These are phyloP conservation scores for Penicillium daleae DNA, from an alignment of 495 filamentous ascomycete species.

Conservation along the genomic window DNA sequence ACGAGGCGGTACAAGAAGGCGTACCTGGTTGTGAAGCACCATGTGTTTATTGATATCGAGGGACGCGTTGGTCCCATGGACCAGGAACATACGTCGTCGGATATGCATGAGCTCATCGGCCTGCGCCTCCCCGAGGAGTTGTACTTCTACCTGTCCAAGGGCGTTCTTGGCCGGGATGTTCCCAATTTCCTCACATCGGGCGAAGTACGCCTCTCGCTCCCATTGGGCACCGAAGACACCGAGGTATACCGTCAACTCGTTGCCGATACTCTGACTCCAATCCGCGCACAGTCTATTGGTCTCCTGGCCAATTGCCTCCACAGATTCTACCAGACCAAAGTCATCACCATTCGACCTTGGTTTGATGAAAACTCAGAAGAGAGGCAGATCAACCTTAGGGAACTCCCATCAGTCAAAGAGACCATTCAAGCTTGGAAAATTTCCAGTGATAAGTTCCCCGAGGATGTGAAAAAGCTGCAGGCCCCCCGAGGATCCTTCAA, in stretches of 20 bases:
- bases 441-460: conserved; percentile 52
- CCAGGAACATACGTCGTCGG: conserved; percentile 67
- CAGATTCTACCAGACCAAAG: conserved; percentile 76
- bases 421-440: conserved; percentile 77
- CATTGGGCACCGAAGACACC: conserved; percentile 79
- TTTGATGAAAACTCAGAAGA: conserved; percentile 72
- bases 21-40: conserved; percentile 83
- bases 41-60: conserved; percentile 74
- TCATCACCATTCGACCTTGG: conserved; percentile 80
- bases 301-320: conserved; percentile 78
- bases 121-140: conserved; percentile 89
- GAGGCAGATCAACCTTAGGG: conserved; percentile 67
- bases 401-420: conserved; percentile 60
- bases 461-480: conserved; percentile 45
- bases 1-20: conserved; percentile 82
- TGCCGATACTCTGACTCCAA: conserved; percentile 66
- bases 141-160: conserved; percentile 86
- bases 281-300: conserved; percentile 74
- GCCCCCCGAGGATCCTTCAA: conserved; percentile 46
- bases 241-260: conserved; percentile 81
- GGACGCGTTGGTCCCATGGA: conserved; percentile 76
- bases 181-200: conserved; percentile 80
- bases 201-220: conserved; percentile 72
- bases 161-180: conserved; percentile 76
- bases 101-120: conserved; percentile 87